Evolutionary conservation across 202 grass and related monocot species (phyloP), one percentile per base, ranked within the genome.

Genomic region (Dendrocalamus latiflorus): DNA sequence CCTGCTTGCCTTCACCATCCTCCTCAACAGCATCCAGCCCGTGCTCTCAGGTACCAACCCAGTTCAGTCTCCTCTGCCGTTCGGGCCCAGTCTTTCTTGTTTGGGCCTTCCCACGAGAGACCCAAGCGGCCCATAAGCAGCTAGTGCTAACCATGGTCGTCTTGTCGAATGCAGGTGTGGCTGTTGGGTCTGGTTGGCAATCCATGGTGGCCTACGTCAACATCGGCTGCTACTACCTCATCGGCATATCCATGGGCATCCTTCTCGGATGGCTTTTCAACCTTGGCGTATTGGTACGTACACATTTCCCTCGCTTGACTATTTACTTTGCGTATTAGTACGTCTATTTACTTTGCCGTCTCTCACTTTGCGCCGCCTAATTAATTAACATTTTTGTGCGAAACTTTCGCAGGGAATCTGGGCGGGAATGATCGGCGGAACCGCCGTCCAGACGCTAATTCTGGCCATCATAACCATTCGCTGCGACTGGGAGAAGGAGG

Each of bases 401-500:
- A 20, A 57, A 47, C n/a, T 17, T 14, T 45, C 50, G 66, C 58
- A 98, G 95, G 95, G 95, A 4, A 95, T 98, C 45, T 98, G 95
- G 95, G 93, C 85, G 22, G 95, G 95, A 8, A 98, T 98, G 95
- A 98, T 98, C 28, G 85, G 89, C 47, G 95, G 95, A 83, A 98
- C 95, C 30, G 93, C 93, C 47, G 86, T 98, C 70, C 95, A 98
- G 64, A 98, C 95, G 26, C 11, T 93, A 26, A 91, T 95, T 18
- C 71, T 98, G 56, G 89, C 85, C 68, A 39, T 89, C 68, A 76
- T 98, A 20, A 98, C 95, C 18, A 75, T 93, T 14, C 83, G 91
- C 67, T 98, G 95, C 38, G 91, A 98, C 68, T 98, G 95, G 95
- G 87, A 98, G 2, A 91, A 91, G 71, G 95, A 98, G 93, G 95